Base-by-base conservation (phyloP, 768 basidiomycete genomes). In the Mycena polygramma region DNA sequence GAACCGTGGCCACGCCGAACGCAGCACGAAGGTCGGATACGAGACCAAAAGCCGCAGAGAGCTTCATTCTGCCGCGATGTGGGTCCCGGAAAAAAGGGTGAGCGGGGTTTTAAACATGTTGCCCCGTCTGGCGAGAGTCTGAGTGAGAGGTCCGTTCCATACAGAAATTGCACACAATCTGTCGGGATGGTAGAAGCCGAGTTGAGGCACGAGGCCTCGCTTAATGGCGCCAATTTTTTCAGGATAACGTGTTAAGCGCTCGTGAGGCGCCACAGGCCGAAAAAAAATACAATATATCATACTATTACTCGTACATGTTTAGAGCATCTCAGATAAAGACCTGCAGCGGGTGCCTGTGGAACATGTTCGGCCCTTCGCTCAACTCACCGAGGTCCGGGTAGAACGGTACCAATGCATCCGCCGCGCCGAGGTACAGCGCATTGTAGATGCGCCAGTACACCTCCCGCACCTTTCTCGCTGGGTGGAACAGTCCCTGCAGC, bases 361-460 rank as follows among this genome's bases (percentile, higher is more conserved):
- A 97, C 26, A 91, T 88, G 78, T 96, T 97, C 81, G 94, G 91
- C 51, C 95, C 92, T 83, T 99, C 97, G 70, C 92, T 95, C 63
- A 97, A 84, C 77, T 97, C 96, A 3, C 93, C 87, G 24, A 98
- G 84, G 77, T 97, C 94, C 30, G 97, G 95, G 79, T 96, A 97
- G 84, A 96, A 98, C 0, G 97, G 96, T 9, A 98, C 97, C 82
- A 99, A 86, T 6, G 97, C 91, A 77, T 99, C 97, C 51, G 90
- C 79, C 1, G 96, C 93, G 36, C 97, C 96, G 37, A 98, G 88
- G 78, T 98, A 98, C 54, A 98, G 82, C 37, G 96, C 91, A 81
- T 98, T 98, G 84, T 99, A 99, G 70, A 97, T 84, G 46, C 96
- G 89, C 97, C 97, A 99, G 79, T 98, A 99, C 3, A 97, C 95